A percentile compares a stretch with the other conserved stretches of the same genome.
phyloP scores from a whole-genome alignment of 306 rosid genomes.

The Trifolium fragiferum region DNA sequence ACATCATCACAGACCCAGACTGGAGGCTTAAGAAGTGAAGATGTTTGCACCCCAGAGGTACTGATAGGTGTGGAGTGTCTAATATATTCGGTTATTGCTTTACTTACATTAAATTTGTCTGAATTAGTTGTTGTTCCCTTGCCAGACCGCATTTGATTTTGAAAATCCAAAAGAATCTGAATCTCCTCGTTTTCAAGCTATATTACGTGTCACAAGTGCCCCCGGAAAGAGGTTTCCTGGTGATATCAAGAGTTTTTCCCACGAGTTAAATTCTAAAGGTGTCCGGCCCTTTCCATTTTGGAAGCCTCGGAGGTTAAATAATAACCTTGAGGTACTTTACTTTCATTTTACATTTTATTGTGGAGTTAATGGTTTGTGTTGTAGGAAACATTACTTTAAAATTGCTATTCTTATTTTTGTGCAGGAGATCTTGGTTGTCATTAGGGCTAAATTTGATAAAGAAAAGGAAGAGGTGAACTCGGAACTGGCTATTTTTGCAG shows the following conservation, averaged over 20 bases:
- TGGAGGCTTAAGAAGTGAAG: slow-evolving; percentile 70
- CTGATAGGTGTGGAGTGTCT: slow-evolving; percentile 16
- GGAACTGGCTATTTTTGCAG: slow-evolving; percentile 92
- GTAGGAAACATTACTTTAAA: slow-evolving; percentile 40
- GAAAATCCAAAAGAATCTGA: slow-evolving; percentile 99
- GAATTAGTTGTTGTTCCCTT: slow-evolving; percentile 43
- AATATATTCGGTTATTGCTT: slow-evolving; percentile 18
- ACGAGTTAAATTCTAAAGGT: slow-evolving; percentile 93
- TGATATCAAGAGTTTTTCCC: slow-evolving; percentile 95
- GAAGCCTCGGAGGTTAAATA: slow-evolving; percentile 95
- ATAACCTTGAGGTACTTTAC: slow-evolving; percentile 79
- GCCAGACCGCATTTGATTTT: slow-evolving; percentile 77
- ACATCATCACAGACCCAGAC: slow-evolving; percentile 62
- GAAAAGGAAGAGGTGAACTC: slow-evolving; percentile 93
- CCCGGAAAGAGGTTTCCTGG: slow-evolving; percentile 90
- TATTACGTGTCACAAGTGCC: slow-evolving; percentile 91
- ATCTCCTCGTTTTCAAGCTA: slow-evolving; percentile 99
- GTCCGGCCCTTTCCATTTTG: slow-evolving; percentile 93
- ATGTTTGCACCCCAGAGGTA: slow-evolving; percentile 95
- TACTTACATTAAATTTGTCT: slow-evolving; percentile 26
- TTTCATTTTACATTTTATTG: slow-evolving; percentile 35
- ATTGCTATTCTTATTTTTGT: slow-evolving; percentile 41
- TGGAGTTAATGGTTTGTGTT: slow-evolving; percentile 30
- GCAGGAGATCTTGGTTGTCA: slow-evolving; percentile 88
- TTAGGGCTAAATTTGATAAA: slow-evolving; percentile 88